These are phyloP conservation scores for Picea glauca DNA, from an alignment of 75 land plant genomes.

Conservation along the genomic window DNA sequence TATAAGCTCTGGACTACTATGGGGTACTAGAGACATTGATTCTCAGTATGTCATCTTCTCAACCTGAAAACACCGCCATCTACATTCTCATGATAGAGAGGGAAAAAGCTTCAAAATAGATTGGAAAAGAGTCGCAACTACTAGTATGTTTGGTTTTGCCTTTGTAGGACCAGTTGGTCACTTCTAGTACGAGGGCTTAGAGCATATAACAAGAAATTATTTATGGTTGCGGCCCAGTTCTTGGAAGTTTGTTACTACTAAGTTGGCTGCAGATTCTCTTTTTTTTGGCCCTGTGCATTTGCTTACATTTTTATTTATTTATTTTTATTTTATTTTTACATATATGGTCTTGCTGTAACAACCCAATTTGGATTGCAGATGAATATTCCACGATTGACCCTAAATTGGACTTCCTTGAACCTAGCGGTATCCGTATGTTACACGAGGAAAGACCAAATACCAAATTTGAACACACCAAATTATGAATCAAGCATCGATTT, in stretches of 20 bases:
- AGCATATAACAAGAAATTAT: constrained; percentile 48
- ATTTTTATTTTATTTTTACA: constrained; percentile 28
- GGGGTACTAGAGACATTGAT: no score
- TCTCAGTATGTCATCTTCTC: no score
- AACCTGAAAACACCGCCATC: no score
- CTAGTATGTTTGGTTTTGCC: constrained; percentile 83
- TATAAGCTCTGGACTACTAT: no score
- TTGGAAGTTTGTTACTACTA: constrained; percentile 58
- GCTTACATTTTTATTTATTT: constrained; percentile 35
- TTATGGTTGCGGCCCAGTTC: constrained; percentile 56
- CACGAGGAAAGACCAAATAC: no score
- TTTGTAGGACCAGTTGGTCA: constrained; percentile 98
- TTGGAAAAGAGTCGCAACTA: constrained; percentile 75
- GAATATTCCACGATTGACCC: no score
- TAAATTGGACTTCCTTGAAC: no score
- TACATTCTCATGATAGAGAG: not conserved
- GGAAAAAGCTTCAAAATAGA: constrained; percentile 41
- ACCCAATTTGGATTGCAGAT: no score
- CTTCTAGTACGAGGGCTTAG: constrained; percentile 88
- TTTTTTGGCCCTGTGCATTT: constrained; percentile 93
- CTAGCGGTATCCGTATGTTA: no score
- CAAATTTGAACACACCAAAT: no score
- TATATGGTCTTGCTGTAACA: constrained; percentile 64
- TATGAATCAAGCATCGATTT: no score
- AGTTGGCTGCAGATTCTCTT: constrained; percentile 67